Evolutionary conservation across 116 monocot genomes (phyloP), one percentile per base, ranked within the genome.

Genomic region (Zostera marina): DNA sequence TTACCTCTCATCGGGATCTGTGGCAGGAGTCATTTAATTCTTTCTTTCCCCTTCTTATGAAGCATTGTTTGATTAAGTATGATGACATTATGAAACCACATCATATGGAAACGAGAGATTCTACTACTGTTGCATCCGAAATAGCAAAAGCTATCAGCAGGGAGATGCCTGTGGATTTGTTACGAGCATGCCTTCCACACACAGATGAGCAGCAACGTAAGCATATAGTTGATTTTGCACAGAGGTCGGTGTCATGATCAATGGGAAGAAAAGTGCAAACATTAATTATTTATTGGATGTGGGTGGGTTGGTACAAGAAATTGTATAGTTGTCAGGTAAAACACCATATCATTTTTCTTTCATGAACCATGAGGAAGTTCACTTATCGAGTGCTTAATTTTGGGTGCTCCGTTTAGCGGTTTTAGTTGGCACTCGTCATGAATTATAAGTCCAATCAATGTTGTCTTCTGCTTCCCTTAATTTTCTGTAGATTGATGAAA

Each of bases 1-100:
- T 49, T 52, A 66, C 72, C 43, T 53, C 71, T 20, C 74, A 67
- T 40, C 68, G 76, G 61, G 57, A 71, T 40, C 53, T 90, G 6
- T 90, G 90, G 90, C 81, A 84, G 73, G 84, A 81, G 22, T 81
- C 84, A 40, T 90, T 90, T 64, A 78, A 84, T 70, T 74, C 81
- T 8, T 90, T 90, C 56, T 90, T 90, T 62, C 57, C 49, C 19
- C 74, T 90, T 22, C 78, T 90, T 26, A 74, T 77, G 11, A 81
- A 76, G 58, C 84, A 84, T 45, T 90, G 90, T 48, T 44, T 69
- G 51, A 65, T 62, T 41, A 90, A 81, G 57, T 90, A 78, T 69
- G 93, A 93, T 9, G 71, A 81, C 20, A 62, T 93, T 45, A 22
- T 71, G 72, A 73, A 79, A 19, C 74, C 77, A 59, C 52, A 74